Percentiles rank a stretch among this genome's conserved stretches.
These are phyloP conservation scores for Fusarium falciforme DNA, from an alignment of 2,329 filamentous ascomycete genomes.

Conservation along the genomic window DNA sequence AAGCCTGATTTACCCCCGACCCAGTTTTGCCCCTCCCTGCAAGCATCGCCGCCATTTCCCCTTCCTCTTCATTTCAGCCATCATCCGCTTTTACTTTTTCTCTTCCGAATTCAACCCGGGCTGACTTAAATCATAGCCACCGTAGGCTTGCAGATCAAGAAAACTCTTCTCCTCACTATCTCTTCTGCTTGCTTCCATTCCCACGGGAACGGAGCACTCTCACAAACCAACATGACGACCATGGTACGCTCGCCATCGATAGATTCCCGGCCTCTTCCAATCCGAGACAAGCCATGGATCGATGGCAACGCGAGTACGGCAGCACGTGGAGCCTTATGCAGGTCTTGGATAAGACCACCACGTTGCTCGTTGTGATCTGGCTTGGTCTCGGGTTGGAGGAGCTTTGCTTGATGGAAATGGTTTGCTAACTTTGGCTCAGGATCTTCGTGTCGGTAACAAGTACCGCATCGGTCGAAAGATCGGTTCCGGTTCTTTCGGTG, in stretches of 20 bases:
- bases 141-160: conserved; percentile 37
- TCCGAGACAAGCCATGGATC: neutral
- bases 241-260: conserved; percentile 55
- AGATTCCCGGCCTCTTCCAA: neutral
- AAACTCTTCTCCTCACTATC: conserved; percentile 6
- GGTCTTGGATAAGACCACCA: neutral
- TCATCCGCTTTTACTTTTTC: conserved; percentile 15
- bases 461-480: conserved; percentile 99
- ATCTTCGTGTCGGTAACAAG: conserved; percentile 99
- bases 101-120: conserved; percentile 14
- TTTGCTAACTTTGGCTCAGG: conserved; percentile 64
- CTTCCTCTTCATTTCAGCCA: conserved; percentile 19
- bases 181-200: conserved; percentile 29
- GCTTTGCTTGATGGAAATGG: neutral
- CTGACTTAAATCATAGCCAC: conserved; percentile 37
- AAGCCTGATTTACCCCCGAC: conserved; percentile 38
- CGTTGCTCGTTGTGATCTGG: neutral
- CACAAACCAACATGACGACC: conserved; percentile 59
- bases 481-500: conserved; percentile 95
- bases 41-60: conserved; percentile 28
- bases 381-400: neutral
- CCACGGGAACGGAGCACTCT: conserved; percentile 36
- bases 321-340: neutral
- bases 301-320: neutral
- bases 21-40: conserved; percentile 43